Conservation (phyloP, 495 filamentous ascomycete species). For the Annulohypoxylon nitens region DNA sequence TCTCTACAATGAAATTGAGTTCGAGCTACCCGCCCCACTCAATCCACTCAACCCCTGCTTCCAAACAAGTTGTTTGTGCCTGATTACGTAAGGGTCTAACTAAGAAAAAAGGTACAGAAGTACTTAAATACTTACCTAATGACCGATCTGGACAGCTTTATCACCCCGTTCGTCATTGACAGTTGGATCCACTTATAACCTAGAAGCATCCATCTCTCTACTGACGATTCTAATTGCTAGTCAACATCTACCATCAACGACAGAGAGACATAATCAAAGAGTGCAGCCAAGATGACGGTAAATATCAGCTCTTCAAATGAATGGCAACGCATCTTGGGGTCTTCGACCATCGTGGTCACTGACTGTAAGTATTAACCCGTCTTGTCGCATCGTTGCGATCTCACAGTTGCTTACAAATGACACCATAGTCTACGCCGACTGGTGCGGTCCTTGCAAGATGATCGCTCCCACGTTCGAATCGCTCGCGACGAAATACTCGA, state of each 20-base stretch:
- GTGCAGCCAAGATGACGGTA: slow-evolving; percentile 45
- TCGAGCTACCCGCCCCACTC: slow-evolving; percentile 42
- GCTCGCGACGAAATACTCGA: slow-evolving; percentile 67
- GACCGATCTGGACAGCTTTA: slow-evolving; percentile 51
- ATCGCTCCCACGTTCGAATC: slow-evolving; percentile 75
- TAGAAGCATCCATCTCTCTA: slow-evolving; percentile 20
- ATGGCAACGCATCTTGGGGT: slow-evolving; percentile 58
- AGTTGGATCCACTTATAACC: slow-evolving; percentile 26
- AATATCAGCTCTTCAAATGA: slow-evolving; percentile 58
- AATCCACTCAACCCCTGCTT: neutral
- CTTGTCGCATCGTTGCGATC: slow-evolving; percentile 23
- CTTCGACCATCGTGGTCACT: slow-evolving; percentile 59
- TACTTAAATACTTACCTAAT: slow-evolving; percentile 13
- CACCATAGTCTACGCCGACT: slow-evolving; percentile 70
- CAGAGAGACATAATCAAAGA: neutral
- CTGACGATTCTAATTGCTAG: slow-evolving; percentile 17
- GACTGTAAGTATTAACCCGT: slow-evolving; percentile 58
- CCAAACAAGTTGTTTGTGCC: no score
- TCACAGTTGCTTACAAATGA: slow-evolving; percentile 38
- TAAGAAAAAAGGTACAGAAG: neutral
- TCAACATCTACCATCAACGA: slow-evolving; percentile 25
- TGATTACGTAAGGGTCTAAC: neutral
- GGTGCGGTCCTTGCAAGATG: slow-evolving; percentile 79
- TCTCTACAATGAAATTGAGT: slow-evolving; percentile 3
- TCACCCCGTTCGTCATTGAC: slow-evolving; percentile 31